Evolutionary conservation across 306 rosid genomes (phyloP), one percentile per base, ranked within the genome.

Genomic region (Prunus dulcis): DNA sequence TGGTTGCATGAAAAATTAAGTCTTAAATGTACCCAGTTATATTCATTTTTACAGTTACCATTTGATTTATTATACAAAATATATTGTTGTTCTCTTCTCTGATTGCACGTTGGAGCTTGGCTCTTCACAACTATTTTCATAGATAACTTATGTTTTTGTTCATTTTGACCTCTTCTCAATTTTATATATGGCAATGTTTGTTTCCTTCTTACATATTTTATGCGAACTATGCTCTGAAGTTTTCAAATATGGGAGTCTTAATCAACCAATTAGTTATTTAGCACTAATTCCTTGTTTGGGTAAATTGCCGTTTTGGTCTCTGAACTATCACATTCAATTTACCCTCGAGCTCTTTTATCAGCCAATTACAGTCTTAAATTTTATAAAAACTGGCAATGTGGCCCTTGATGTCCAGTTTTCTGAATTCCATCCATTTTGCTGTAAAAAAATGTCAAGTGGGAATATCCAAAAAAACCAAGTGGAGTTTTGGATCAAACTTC

Each of bases 201-300:
- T 57, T 53, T 63, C 69, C 57, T 67, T 62, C 17, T 52, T 47
- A 23, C 32, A 49, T 74, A 74, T 49, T 66, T 38, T 41, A 66
- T 43, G 52, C 18, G 14, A 38, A 66, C 27, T 41, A 19, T 43
- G 50, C 34, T 23, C 64, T 22, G 32, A 12, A 58, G 32, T 23
- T 58, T 58, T 58, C 17, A 23, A 58, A 11, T 23, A 58, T 56
- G 30, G 32, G 64, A 23, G 30, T 58, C 18, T 8, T 22, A 23
- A 27, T 13, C 5, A 58, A 22, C 25, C 64, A 58, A 12, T 58
- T 58, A 58, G 64, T 7, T 11, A 58, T 14, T 23, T 58, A 23
- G 64, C 12, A 9, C 22, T 3, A 55, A 55, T 55, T 58, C 13
- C 17, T 58, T 20, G 11, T 58, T 58, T 11, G 11, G 19, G 23